phyloP scores from a whole-genome alignment of 2,329 filamentous ascomycete genomes.

The Aspergillus clavatus region DNA sequence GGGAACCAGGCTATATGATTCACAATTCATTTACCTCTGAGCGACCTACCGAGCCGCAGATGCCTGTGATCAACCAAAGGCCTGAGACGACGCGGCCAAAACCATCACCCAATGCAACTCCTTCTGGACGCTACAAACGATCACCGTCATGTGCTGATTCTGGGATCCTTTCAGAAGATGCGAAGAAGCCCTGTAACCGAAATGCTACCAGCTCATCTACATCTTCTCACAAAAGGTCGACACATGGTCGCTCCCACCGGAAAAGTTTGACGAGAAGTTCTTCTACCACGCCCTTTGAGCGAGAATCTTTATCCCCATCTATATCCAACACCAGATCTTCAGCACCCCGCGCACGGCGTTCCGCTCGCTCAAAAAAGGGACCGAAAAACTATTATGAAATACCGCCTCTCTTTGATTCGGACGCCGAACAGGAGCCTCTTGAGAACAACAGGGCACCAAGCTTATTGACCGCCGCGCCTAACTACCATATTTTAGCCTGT shows the following conservation, averaged over 20 bases:
- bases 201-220: background rate
- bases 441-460: background rate
- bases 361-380: slow-evolving; percentile 22
- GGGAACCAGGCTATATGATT: no score
- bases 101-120: no score
- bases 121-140: no score
- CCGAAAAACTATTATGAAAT: slow-evolving; percentile 32
- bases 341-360: slow-evolving; percentile 18
- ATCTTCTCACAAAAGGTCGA: background rate
- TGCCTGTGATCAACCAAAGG: no score
- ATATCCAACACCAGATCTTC: background rate
- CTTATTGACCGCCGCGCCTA: background rate
- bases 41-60: no score
- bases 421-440: slow-evolving; percentile 11
- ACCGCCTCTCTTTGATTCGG: slow-evolving; percentile 11
- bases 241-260: background rate
- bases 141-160: background rate
- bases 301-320: background rate
- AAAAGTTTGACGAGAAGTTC: background rate
- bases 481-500: background rate
- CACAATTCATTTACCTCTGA: no score
- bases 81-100: no score
- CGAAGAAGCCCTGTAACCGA: background rate
- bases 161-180: background rate
- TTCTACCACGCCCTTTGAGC: background rate